Evolutionary conservation across 108 stramenopile species (phyloP).

Genomic region (Cyclotella atomus): DNA sequence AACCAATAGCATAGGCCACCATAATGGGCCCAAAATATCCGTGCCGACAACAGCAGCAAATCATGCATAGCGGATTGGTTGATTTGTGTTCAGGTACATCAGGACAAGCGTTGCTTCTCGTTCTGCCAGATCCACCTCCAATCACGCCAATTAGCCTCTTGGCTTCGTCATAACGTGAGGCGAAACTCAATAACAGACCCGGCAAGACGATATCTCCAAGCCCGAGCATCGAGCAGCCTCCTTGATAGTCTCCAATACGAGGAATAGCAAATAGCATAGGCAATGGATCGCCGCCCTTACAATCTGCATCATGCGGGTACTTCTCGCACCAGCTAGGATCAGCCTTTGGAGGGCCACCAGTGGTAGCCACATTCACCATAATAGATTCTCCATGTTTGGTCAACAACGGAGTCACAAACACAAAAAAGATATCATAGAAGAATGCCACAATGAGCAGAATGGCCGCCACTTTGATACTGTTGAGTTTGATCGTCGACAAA

Average conservation of each 20-base stretch:
- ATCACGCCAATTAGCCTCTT: conserved; percentile 59
- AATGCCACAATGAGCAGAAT: conserved; percentile 79
- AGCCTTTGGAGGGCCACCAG: conserved; percentile 54
- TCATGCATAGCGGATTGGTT: conserved; percentile 28
- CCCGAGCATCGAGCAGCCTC: conserved; percentile 82
- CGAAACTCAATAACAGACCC: conserved; percentile 79
- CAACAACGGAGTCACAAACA: conserved; percentile 81
- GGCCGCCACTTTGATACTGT: conserved; percentile 77
- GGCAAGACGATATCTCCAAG: conserved; percentile 92
- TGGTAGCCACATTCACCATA: conserved; percentile 82
- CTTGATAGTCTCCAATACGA: conserved; percentile 74
- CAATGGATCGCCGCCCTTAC: conserved; percentile 65
- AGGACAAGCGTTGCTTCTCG: conserved; percentile 37
- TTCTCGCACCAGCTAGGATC: conserved; percentile 75
- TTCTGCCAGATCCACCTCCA: conserved; percentile 33
- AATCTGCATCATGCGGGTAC: conserved; percentile 59
- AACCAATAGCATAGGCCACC: conserved; percentile 80
- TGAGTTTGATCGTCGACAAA: conserved; percentile 70
- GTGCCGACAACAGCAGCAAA: conserved; percentile 42
- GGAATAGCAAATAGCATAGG: conserved; percentile 89
- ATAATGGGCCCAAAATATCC: conserved; percentile 67
- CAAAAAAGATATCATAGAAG: conserved; percentile 93
- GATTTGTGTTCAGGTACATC: conserved; percentile 16
- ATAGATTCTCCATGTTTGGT: conserved; percentile 70
- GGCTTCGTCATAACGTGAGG: conserved; percentile 67